Evolutionary conservation across 2,329 filamentous ascomycete genomes (phyloP).

Genomic region (Aspergillus brasiliensis): DNA sequence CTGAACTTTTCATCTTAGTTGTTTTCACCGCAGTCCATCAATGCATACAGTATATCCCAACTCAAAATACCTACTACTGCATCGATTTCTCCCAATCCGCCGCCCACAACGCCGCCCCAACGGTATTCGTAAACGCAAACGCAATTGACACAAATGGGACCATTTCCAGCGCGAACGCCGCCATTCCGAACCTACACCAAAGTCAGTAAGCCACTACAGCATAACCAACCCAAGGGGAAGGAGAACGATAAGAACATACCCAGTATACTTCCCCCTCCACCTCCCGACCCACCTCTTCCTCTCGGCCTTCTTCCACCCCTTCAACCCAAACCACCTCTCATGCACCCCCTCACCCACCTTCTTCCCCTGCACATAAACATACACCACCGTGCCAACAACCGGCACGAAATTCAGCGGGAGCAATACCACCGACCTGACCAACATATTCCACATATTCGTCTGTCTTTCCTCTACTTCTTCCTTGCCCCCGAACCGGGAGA

Average conservation of each 20-base stretch:
- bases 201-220: conserved; percentile 5
- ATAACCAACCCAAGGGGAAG: neutral
- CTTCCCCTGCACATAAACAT: conserved; percentile 73
- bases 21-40: too few relatives aligned
- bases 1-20: too few relatives aligned
- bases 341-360: conserved; percentile 58
- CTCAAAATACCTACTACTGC: conserved; percentile 14
- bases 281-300: conserved; percentile 69
- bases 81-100: conserved; percentile 71
- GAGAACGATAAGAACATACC: conserved; percentile 56
- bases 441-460: conserved; percentile 50
- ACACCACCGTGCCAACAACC: conserved; percentile 78
- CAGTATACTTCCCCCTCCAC: conserved; percentile 75
- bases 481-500: conserved; percentile 60
- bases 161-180: conserved; percentile 80
- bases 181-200: conserved; percentile 62
- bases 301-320: conserved; percentile 71
- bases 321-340: conserved; percentile 83
- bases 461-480: conserved; percentile 53
- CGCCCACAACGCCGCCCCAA: conserved; percentile 93
- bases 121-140: conserved; percentile 88
- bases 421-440: conserved; percentile 81
- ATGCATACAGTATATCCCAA: too few relatives aligned
- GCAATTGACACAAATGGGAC: conserved; percentile 79
- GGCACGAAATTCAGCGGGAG: conserved; percentile 92